Conservation (phyloP, 2,329 filamentous ascomycete genomes). For the Paecilomyces sp. region DNA sequence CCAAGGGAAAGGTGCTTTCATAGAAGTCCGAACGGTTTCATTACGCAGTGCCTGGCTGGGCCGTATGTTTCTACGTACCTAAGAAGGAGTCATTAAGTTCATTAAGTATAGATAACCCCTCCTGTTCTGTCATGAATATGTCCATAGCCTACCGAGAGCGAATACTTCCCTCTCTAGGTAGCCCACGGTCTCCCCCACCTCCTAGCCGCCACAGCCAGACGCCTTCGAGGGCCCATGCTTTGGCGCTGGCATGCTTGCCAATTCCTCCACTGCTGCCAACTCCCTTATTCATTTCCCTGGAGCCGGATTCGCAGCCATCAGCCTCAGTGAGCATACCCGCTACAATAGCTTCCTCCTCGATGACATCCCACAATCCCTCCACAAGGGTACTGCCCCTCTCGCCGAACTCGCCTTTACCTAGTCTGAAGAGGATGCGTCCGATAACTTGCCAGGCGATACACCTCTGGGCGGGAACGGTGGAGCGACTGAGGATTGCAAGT, state of each 20-base stretch:
- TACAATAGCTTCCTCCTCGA: slow-evolving; percentile 70
- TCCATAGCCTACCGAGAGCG: slow-evolving; percentile 16
- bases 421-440: slow-evolving; percentile 72
- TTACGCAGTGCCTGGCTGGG: too few species aligned
- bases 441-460: slow-evolving; percentile 90
- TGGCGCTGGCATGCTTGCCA: slow-evolving; percentile 65
- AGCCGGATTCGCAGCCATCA: slow-evolving; percentile 40
- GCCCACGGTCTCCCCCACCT: slow-evolving; percentile 41
- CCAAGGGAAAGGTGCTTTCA: too few species aligned
- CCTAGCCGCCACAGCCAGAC: slow-evolving; percentile 81
- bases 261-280: slow-evolving; percentile 16
- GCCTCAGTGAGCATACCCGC: slow-evolving; percentile 73
- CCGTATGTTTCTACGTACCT: too few species aligned
- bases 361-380: slow-evolving; percentile 72
- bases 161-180: slow-evolving; percentile 27
- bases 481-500: slow-evolving; percentile 71
- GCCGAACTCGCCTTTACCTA: slow-evolving; percentile 67
- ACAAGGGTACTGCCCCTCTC: slow-evolving; percentile 57
- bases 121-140: neutral
- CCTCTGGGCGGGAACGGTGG: slow-evolving; percentile 74
- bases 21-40: too few species aligned
- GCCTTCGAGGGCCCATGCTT: slow-evolving; percentile 80
- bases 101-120: neutral
- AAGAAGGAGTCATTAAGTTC: neutral
- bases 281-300: slow-evolving; percentile 39